Conservation (phyloP, 306 rosid species). For the Quercus engelmannii region DNA sequence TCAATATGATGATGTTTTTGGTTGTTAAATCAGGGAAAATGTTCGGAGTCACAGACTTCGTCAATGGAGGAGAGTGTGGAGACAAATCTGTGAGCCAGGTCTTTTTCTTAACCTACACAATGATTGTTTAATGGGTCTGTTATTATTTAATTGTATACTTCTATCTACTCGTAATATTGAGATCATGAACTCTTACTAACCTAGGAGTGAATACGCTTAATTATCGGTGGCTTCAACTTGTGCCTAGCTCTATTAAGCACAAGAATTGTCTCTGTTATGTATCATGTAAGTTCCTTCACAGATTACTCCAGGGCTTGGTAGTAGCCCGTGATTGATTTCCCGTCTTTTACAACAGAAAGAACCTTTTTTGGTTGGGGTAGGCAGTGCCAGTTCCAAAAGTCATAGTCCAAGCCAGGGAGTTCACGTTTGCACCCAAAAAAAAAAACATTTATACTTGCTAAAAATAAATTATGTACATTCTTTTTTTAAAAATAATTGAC, state of each 20-base stretch:
- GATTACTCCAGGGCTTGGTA: neutral
- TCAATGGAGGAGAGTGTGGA: conserved; percentile 39
- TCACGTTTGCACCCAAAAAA: too few species aligned
- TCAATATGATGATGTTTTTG: neutral
- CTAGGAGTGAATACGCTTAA: neutral
- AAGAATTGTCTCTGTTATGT: too few species aligned
- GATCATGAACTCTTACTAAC: too few species aligned
- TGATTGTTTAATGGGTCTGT: too few species aligned
- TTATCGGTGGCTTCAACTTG: neutral
- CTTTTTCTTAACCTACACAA: neutral
- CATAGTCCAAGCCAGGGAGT: too few species aligned
- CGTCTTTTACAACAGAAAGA: too few species aligned
- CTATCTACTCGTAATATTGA: neutral
- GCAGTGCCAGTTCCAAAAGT: too few species aligned
- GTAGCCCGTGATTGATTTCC: neutral
- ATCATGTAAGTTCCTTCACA: neutral
- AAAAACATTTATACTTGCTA: too few species aligned
- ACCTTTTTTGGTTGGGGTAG: too few species aligned
- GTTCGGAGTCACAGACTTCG: conserved; percentile 73
- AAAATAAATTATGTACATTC: too few species aligned
- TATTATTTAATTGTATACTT: neutral
- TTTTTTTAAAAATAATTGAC: too few species aligned
- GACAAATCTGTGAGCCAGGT: conserved; percentile 78
- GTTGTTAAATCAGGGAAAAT: conserved; percentile 53
- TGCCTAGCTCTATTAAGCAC: neutral